Evolutionary conservation across 371 early-diverging fungal species (phyloP), one percentile per base, ranked within the genome.

Genomic region (Nematocida sp.): DNA sequence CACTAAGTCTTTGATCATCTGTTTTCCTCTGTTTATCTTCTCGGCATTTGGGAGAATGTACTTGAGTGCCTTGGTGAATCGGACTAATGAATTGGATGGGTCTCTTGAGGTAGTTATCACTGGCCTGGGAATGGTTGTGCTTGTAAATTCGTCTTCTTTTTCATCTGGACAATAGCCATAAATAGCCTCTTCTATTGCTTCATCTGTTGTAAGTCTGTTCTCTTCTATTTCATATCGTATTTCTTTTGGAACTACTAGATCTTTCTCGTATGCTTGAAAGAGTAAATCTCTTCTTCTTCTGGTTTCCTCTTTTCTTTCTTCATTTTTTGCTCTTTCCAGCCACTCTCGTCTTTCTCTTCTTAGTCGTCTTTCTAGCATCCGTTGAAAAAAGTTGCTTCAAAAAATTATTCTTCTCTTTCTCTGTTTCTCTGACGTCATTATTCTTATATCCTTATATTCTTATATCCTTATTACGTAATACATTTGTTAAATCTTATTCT

Each of bases 51-150:
- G 96, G 74, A 96, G 88, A 21, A 94, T 86, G 53, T 95, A 86
- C 37, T 91, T 87, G 88, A 97, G 89, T 85, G 95, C 94, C 88
- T 97, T 97, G 57, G 94, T 86, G 83, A 97, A 97, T 81, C 91
- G 90, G 76, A 89, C 87, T 77, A 97, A 85, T 40, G 94, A 87
- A 77, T 88, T 88, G 79, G 90, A 89, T 13, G 98, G 96, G 78
- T 93, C 93, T 65, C 95, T 86, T 17, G 94, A 94, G 11, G 98
- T 96, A 19, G 98, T 97, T 46, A 96, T 90, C 27, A 95, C 82
- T 13, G 95, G 86, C 79, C 94, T 95, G 53, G 98, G 61, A 9
- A n/a, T 94, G 11, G 40, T 51, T 0, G 23, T 13, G 76, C 35
- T 37, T 41, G 55, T 48, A 38, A 64, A 51, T 32, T 77, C 78